Conservation (phyloP, 768 basidiomycete species). For the Podaxis carcinomalis region DNA sequence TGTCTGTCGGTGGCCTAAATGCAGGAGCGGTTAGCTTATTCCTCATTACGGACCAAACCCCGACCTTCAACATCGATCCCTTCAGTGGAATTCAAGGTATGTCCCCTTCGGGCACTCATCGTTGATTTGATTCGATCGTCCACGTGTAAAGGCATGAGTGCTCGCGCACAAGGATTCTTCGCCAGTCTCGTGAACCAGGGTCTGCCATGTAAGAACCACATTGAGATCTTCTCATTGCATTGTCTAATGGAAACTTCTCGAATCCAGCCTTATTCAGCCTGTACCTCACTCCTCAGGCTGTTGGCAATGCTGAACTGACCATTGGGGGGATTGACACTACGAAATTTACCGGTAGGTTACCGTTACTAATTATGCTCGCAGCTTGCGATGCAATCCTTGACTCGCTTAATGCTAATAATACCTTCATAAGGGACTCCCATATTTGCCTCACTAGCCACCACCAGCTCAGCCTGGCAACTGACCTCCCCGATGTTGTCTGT, state of each 20-base stretch:
- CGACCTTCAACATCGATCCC: constrained; percentile 47
- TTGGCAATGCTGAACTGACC: constrained; percentile 50
- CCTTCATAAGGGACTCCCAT: constrained; percentile 31
- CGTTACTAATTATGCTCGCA: constrained; percentile 7
- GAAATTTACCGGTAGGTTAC: constrained; percentile 41
- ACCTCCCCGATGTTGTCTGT: constrained; percentile 42
- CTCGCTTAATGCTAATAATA: constrained; percentile 3
- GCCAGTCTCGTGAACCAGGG: constrained; percentile 41
- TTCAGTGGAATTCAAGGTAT: constrained; percentile 54
- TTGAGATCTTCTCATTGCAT: neutral
- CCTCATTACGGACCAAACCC: constrained; percentile 51
- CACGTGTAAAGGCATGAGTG: constrained; percentile 38
- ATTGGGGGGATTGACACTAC: constrained; percentile 48
- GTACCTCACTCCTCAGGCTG: constrained; percentile 41
- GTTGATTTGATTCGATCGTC: neutral
- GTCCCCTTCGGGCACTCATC: neutral
- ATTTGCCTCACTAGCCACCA: constrained; percentile 36
- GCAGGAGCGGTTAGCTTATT: constrained; percentile 36
- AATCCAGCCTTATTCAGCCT: constrained; percentile 44
- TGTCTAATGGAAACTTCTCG: constrained; percentile 3
- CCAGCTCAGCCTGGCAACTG: constrained; percentile 40
- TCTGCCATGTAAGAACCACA: constrained; percentile 38
- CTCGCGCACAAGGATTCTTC: constrained; percentile 48
- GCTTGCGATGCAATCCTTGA: neutral
- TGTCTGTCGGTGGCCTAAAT: constrained; percentile 41